Percentiles rank a stretch among this genome's conserved stretches.
Evolutionary conservation across 1,284 basidiomycete species (phyloP).

Genomic region (Phellopilus nigrolimitatus): DNA sequence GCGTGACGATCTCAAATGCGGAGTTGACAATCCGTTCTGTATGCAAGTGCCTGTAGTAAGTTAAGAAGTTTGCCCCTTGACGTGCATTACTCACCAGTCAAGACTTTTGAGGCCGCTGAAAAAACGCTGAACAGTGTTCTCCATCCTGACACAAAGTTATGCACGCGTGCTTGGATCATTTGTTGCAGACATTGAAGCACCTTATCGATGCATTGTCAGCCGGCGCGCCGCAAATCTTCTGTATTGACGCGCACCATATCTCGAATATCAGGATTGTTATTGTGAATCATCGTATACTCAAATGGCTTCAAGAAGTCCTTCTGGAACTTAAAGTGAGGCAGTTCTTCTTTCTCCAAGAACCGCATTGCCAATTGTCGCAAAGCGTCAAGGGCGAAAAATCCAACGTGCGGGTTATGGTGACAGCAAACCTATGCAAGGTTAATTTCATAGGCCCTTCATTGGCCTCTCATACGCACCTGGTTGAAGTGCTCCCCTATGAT

Average conservation of each 20-base stretch:
- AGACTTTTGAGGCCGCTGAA: slow-evolving; percentile 91
- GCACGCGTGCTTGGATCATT: slow-evolving; percentile 94
- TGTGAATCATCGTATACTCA: slow-evolving; percentile 97
- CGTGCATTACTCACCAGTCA: slow-evolving; percentile 57
- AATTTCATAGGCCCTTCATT: too few relatives aligned
- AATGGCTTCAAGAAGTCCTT: slow-evolving; percentile 99
- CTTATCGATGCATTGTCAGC: slow-evolving; percentile 34
- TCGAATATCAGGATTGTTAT: slow-evolving; percentile 90
- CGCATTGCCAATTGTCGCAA: slow-evolving; percentile 98
- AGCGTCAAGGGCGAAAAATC: slow-evolving; percentile 95
- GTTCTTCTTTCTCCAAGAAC: slow-evolving; percentile 97
- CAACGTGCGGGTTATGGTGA: slow-evolving; percentile 95
- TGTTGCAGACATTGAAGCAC: slow-evolving; percentile 97
- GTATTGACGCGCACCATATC: slow-evolving; percentile 70
- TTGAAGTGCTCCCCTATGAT: slow-evolving; percentile 99
- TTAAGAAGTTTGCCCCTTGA: background rate
- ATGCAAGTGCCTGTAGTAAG: slow-evolving; percentile 7
- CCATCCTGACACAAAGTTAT: slow-evolving; percentile 98
- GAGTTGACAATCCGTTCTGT: slow-evolving; percentile 88
- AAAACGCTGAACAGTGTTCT: slow-evolving; percentile 99
- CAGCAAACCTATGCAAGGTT: slow-evolving; percentile 77
- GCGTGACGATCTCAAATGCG: slow-evolving; percentile 94
- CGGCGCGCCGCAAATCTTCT: slow-evolving; percentile 2
- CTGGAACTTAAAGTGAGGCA: slow-evolving; percentile 98
- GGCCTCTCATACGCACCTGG: slow-evolving; percentile 73